Evolutionary conservation across 2,329 filamentous ascomycete species (phyloP).

Genomic region (Calonectria pseudoreteaudii): DNA sequence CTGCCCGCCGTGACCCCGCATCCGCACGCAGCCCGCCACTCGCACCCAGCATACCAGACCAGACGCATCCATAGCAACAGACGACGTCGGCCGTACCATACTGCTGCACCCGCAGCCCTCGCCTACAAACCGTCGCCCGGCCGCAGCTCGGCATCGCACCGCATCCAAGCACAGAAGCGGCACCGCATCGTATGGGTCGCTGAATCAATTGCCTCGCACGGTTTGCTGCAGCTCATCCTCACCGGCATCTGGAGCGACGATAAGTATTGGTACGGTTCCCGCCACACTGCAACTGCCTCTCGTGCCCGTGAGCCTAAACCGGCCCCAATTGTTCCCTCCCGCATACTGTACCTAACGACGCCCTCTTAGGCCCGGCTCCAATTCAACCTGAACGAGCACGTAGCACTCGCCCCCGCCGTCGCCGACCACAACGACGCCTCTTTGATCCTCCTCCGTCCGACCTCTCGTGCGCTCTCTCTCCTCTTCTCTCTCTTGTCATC

Average conservation of each 20-base stretch:
- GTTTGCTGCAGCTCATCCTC: conserved; percentile 27
- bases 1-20: conserved; percentile 36
- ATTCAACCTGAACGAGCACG: conserved; percentile 10
- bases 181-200: conserved; percentile 27
- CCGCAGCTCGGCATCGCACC: conserved; percentile 10
- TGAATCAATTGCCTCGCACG: conserved; percentile 32
- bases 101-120: conserved; percentile 10
- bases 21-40: conserved; percentile 25
- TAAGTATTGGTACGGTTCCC: conserved; percentile 16
- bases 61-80: background rate
- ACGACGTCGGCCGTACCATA: conserved; percentile 1
- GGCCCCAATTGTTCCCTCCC: conserved; percentile 16
- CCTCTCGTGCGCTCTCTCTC: conserved; percentile 1
- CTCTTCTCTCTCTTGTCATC: background rate
- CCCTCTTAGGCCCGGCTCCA: conserved; percentile 2
- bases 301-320: background rate
- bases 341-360: conserved; percentile 20
- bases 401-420: conserved; percentile 14
- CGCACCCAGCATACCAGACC: conserved; percentile 26
- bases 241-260: conserved; percentile 27
- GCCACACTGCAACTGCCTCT: conserved; percentile 10
- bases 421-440: conserved; percentile 11
- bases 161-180: conserved; percentile 14
- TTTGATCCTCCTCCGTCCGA: conserved; percentile 13
- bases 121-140: background rate